These are phyloP conservation scores for Leonotis leonurus DNA, from an alignment of 257 asterid species.

Conservation along the genomic window DNA sequence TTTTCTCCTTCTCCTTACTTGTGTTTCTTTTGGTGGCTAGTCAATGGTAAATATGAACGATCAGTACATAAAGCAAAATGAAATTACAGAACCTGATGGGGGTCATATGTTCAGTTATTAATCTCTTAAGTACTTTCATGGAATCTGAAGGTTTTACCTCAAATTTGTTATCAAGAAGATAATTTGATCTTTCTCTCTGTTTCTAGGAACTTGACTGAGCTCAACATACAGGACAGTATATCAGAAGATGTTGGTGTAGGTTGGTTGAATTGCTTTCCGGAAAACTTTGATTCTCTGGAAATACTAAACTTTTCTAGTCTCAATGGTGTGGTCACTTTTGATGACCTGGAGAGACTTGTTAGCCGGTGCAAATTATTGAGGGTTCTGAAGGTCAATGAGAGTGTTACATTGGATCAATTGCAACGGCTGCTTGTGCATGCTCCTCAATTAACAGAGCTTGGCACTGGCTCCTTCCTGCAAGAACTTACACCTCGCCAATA, in stretches of 20 bases:
- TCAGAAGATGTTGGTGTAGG: slow-evolving; percentile 48
- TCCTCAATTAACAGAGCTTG: slow-evolving; percentile 59
- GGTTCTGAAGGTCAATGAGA: slow-evolving; percentile 66
- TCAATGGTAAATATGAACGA: background rate
- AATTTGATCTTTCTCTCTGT: slow-evolving; percentile 7
- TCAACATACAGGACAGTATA: slow-evolving; percentile 66
- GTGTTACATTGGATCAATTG: slow-evolving; percentile 46
- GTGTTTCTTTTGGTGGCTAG: background rate
- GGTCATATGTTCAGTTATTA: background rate
- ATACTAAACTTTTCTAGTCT: slow-evolving; percentile 62
- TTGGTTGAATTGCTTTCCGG: slow-evolving; percentile 81
- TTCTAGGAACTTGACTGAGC: slow-evolving; percentile 82
- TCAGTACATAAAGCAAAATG: background rate
- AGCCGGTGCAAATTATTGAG: slow-evolving; percentile 58
- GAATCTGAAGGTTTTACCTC: background rate
- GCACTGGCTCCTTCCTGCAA: slow-evolving; percentile 67
- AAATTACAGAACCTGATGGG: background rate
- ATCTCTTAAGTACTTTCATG: background rate
- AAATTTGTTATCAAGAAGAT: background rate
- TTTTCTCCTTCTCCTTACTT: background rate
- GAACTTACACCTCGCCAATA: slow-evolving; percentile 49
- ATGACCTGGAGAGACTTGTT: slow-evolving; percentile 79
- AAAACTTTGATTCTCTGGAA: slow-evolving; percentile 62
- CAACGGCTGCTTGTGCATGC: slow-evolving; percentile 52
- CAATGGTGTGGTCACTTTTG: slow-evolving; percentile 54